phyloP scores from a whole-genome alignment of 2,329 filamentous ascomycete species.

The Fusarium concolor region DNA sequence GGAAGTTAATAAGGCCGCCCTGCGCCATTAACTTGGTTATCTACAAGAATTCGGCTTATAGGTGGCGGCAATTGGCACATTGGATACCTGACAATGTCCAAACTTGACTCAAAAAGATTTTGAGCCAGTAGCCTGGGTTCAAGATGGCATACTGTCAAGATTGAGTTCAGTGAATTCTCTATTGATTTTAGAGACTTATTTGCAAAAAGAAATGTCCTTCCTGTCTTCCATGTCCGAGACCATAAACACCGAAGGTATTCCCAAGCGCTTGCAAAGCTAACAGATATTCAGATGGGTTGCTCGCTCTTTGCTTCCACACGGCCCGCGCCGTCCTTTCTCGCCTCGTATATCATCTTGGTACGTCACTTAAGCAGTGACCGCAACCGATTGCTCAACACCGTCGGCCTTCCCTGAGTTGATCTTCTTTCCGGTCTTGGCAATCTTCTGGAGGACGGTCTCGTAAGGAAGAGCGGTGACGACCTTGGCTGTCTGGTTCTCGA shows the following conservation, averaged over 20 bases:
- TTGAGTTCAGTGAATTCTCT: conserved; percentile 1
- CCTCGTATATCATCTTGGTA: neutral
- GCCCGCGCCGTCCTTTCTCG: conserved; percentile 1
- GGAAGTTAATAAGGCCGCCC: neutral
- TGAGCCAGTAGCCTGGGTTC: neutral
- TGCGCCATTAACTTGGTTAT: neutral
- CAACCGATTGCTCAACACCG: conserved; percentile 67
- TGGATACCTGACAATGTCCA: neutral
- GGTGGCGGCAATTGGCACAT: neutral
- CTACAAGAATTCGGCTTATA: neutral
- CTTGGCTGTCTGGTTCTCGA: conserved; percentile 85
- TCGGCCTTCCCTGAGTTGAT: conserved; percentile 82
- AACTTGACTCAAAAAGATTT: neutral
- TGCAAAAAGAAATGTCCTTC: conserved; percentile 32
- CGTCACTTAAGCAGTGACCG: conserved; percentile 51
- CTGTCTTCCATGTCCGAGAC: conserved; percentile 26
- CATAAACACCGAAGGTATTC: conserved; percentile 38
- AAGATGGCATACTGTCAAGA: neutral
- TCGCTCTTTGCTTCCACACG: conserved; percentile 3
- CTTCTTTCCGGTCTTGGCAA: conserved; percentile 95
- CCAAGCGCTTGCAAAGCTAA: conserved; percentile 38
- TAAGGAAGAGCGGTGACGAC: conserved; percentile 80
- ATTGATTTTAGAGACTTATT: conserved; percentile 25
- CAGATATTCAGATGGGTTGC: conserved; percentile 26
- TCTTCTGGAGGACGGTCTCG: conserved; percentile 84